Evolutionary conservation across 2,329 filamentous ascomycete species (phyloP), one percentile per base, ranked within the genome.

Genomic region (Colletotrichum plurivorum): DNA sequence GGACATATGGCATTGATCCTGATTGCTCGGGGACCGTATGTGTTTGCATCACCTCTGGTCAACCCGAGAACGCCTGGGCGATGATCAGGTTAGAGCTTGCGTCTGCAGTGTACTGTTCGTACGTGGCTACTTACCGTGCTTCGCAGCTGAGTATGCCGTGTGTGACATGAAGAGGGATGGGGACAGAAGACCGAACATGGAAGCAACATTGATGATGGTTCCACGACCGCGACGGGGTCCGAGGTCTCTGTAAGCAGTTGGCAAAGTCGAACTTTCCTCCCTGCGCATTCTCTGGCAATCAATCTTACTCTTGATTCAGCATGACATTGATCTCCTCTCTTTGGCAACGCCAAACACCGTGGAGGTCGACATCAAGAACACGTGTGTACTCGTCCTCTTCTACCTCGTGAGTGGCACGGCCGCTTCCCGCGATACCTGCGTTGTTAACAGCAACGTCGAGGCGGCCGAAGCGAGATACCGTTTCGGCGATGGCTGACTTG

Each of bases 1-100:
- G 88, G 88, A 63, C 88, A 89, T n/a, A 90, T 84, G 3, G 87
- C 87, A 73, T 90, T 90, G 75, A 90, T 86, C 56, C 87, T 84
- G 65, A 90, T 88, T 4, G 83, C 83, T 56, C 80, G 73, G 4
- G 79, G 73, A 1, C 84, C 85, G 76, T 89, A 90, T 1, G 81
- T 80, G 56, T 84, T 82, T 2, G 84, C 88, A 71, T 90, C 87
- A 2, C 82, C 83, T 73, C 81, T 84, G 9, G 86, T 88, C 53
- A 90, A 77, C 0, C 86, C 86, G 57, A 88, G 73, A 5, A 88
- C 82, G 36, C 74, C 78, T 76, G 27, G 46, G 10, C 12, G 7
- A 13, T 16, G 9, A 2, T 16, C 10, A 10, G 36, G 46, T 15
- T 13, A 13, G n/a, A 27, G 4, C 12, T 41, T 10, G 4, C n/a